Conservation (phyloP, 352 stramenopile species). For the Pythium brassicae region DNA sequence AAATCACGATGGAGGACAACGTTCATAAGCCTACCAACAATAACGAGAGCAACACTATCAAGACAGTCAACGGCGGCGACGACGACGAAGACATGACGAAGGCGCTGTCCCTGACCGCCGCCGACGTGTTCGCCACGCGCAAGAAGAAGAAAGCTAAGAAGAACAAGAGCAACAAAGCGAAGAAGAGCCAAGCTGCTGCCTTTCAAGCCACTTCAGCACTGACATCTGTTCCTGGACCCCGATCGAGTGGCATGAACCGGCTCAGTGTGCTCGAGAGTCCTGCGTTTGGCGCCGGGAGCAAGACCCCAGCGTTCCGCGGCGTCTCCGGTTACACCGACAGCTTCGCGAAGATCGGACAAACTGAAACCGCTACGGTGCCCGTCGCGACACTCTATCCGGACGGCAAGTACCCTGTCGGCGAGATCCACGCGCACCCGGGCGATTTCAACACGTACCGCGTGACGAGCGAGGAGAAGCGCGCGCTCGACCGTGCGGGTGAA, state of each 20-base stretch:
- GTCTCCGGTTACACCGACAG: conserved; percentile 85
- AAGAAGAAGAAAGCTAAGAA: conserved; percentile 33
- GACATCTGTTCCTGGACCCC: too few relatives aligned
- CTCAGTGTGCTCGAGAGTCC: background rate
- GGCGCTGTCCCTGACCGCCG: too few relatives aligned
- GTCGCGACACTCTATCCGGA: conserved; percentile 39
- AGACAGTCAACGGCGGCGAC: too few relatives aligned
- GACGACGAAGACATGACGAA: too few relatives aligned
- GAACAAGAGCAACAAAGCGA: conserved; percentile 33
- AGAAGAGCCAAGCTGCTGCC: too few relatives aligned
- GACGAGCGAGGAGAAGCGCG: conserved; percentile 65
- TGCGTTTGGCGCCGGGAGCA: conserved; percentile 14
- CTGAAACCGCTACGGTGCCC: conserved; percentile 89
- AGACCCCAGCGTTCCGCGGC: conserved; percentile 39
- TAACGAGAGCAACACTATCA: too few relatives aligned
- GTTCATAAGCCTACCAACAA: too few relatives aligned
- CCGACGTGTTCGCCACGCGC: too few relatives aligned
- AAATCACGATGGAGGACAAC: too few relatives aligned
- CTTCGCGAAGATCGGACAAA: conserved; percentile 91
- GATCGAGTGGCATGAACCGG: conserved; percentile 1
- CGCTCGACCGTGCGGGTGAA: conserved; percentile 59
- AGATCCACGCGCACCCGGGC: conserved; percentile 87
- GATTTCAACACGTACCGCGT: conserved; percentile 86
- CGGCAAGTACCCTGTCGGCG: conserved; percentile 74
- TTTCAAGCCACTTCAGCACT: too few relatives aligned